Percentiles rank a stretch among this genome's conserved stretches.
Conservation (phyloP, 1,284 basidiomycete genomes). For the Somion occarium region DNA sequence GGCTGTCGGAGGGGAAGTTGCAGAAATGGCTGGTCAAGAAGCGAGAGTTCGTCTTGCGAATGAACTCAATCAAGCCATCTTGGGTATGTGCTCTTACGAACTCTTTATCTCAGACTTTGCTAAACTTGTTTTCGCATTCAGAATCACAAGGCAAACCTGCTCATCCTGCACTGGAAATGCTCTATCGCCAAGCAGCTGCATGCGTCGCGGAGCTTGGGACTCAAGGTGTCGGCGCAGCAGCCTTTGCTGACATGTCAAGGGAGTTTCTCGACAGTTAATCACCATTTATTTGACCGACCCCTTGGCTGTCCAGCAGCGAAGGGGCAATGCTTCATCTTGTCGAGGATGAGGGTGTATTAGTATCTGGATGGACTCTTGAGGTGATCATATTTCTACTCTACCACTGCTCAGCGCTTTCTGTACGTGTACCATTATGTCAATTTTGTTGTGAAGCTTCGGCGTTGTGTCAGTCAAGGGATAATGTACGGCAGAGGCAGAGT, state of each 20-base stretch:
- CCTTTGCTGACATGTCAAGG: constrained; percentile 71
- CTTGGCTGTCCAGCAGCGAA: background rate
- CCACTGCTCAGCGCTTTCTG: background rate
- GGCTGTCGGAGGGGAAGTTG: constrained; percentile 55
- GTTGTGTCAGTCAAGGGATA: too few species aligned
- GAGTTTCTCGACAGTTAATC: constrained; percentile 50
- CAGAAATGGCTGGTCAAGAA: constrained; percentile 61
- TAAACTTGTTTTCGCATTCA: constrained; percentile 25
- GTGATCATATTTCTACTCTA: background rate
- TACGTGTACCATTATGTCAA: background rate
- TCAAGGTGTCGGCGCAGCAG: constrained; percentile 66
- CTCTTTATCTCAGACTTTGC: constrained; percentile 2
- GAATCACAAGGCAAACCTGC: constrained; percentile 74
- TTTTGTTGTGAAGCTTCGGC: too few species aligned
- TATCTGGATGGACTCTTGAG: background rate
- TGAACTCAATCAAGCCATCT: constrained; percentile 75
- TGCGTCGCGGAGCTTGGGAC: constrained; percentile 65
- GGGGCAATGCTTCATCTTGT: background rate
- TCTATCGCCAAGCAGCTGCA: constrained; percentile 68
- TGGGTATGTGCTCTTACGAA: constrained; percentile 52
- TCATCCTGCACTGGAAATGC: constrained; percentile 65
- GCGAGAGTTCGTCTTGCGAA: constrained; percentile 64
- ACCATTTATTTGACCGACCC: background rate
- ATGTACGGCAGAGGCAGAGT: too few species aligned
- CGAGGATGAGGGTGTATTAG: background rate